Conservation (phyloP, 2,329 filamentous ascomycete genomes). For the Alternaria sp. region DNA sequence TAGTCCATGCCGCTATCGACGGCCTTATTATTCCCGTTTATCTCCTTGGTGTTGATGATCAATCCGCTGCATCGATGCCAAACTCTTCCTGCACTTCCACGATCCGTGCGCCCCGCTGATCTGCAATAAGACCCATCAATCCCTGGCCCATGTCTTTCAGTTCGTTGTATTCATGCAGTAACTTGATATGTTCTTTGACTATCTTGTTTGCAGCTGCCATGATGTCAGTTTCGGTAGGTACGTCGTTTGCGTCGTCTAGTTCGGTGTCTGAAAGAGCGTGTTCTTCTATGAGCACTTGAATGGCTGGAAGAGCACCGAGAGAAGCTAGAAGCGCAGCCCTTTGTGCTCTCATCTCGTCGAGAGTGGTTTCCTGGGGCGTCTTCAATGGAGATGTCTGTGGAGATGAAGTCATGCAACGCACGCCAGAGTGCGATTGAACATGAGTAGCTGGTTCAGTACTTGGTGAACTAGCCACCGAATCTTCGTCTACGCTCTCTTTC, state of each 20-base stretch:
- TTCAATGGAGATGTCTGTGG: slow-evolving; percentile 23
- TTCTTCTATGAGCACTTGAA: slow-evolving; percentile 47
- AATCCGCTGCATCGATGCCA: slow-evolving; percentile 56
- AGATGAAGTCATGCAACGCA: not conserved
- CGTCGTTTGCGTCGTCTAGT: slow-evolving; percentile 24
- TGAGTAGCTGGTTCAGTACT: not conserved
- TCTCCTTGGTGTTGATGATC: slow-evolving; percentile 7
- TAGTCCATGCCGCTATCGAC: not conserved
- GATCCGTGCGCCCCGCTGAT: slow-evolving; percentile 66
- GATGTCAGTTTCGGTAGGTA: slow-evolving; percentile 41
- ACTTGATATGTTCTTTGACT: slow-evolving; percentile 69
- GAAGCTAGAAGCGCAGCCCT: slow-evolving; percentile 47
- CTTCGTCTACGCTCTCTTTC: not conserved
- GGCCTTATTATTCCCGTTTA: not conserved
- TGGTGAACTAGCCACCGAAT: not conserved
- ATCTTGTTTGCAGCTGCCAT: slow-evolving; percentile 59
- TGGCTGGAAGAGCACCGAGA: slow-evolving; percentile 38
- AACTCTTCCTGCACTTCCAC: slow-evolving; percentile 59
- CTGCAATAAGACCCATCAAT: slow-evolving; percentile 72
- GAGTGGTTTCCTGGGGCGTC: slow-evolving; percentile 57
- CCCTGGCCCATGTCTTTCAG: slow-evolving; percentile 73
- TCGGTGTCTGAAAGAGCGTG: slow-evolving; percentile 29
- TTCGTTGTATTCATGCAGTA: slow-evolving; percentile 75
- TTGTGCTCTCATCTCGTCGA: slow-evolving; percentile 56
- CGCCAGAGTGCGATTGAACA: not conserved